Evolutionary conservation across 139 green algal species (phyloP), one percentile per base, ranked within the genome.

Genomic region (Trebouxia sp.): DNA sequence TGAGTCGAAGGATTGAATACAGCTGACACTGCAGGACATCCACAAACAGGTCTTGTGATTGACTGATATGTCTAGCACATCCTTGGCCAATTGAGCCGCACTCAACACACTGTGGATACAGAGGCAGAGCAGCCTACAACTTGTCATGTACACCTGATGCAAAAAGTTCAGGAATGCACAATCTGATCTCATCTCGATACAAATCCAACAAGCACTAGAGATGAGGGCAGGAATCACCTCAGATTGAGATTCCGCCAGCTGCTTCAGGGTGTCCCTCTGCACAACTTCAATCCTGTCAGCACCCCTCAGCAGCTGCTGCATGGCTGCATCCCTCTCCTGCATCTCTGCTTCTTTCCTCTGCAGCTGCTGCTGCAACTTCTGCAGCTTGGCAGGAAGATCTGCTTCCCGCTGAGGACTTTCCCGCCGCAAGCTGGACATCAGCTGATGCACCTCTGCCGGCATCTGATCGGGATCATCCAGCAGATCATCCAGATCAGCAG

Each of bases 361-460:
- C 35, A 72, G 62, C 62, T 77, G 69, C 69, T 77, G 37, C n/a
- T 51, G 42, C 69, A 77, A 22, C 39, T 77, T 26, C n/a, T 38
- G 42, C 69, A 58, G 41, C n/a, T 41, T 77, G 69, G 69, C 69
- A 58, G 39, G 42, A 56, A 58, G 69, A 30, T 56, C 26, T 26
- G 6, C 35, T 7, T 58, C 39, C 6, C 11, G n/a, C 20, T 58
- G 35, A 51, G 41, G 26, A 10, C n/a, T n/a, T 24, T 39, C 42
- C n/a, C n/a, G 39, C 41, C n/a, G 22, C 42, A 55, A 12, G 26
- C 69, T 77, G 24, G 41, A 55, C 39, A 77, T 51, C 69, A 58
- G 41, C 69, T 77, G 69, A 26, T 58, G 69, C 9, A 39, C 69
- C 38, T 51, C 42, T 15, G 39, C 69, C n/a, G 69, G 42, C n/a